Evolutionary conservation across 805 yeast species (phyloP), one percentile per base, ranked within the genome.

Genomic region (Candida maesae): DNA sequence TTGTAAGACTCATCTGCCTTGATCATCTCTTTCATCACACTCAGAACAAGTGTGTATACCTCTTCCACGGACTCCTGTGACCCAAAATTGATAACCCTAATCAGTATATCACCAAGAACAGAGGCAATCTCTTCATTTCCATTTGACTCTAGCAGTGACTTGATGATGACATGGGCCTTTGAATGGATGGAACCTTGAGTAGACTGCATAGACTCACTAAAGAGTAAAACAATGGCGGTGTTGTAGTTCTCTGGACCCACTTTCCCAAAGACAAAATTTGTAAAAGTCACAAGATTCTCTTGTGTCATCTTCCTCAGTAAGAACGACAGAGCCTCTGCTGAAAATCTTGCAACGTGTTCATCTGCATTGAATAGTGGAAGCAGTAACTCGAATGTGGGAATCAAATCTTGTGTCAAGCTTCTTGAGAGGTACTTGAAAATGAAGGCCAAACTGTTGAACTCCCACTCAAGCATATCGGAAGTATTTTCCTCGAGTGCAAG

Each of bases 321-420:
- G 53, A 84, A 93, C 0, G 97, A 85, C 34, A 91, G 61, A 0
- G 96, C 93, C 61, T 91, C 97, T 0, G 96, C 89, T 16, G 95
- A 80, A 54, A 91, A 93, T 46, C 95, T 72, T 1, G 86, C 71
- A 26, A 90, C 71, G 48, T 83, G 79, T 20, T 77, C 77, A 50
- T 81, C 83, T 41, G 78, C 63, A 26, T 76, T 74, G 40, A 91
- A 65, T 17, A 88, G 61, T 0, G 95, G 90, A 25, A 78, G 61
- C 11, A 89, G 66, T 5, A 74, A 56, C 25, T 71, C 67, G 58
- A 84, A 86, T 0, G 97, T 88, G 8, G 87, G 84, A 14, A 70
- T 53, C 44, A 89, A 63, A 36, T 87, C 84, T 18, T 73, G 65
- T 0, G 81, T 71, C 36, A 93, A 60, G 4, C 73, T 65, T 51